Evolutionary conservation across 1,284 basidiomycete genomes (phyloP), one percentile per base, ranked within the genome.

Genomic region (Vanrija sp.): DNA sequence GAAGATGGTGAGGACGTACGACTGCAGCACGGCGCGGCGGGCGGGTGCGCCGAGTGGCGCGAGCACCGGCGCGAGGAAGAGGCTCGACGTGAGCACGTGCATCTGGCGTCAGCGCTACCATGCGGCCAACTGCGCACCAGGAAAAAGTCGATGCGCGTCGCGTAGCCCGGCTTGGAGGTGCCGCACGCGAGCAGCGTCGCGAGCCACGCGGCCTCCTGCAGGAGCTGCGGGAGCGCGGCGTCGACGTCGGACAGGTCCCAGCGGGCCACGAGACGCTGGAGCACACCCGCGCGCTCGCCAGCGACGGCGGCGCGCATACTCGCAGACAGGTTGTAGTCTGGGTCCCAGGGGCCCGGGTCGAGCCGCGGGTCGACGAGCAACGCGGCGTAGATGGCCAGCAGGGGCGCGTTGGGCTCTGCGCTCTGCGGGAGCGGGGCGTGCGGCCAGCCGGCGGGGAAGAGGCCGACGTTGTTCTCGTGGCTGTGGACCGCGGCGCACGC

Each of bases 141-240:
- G 10, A 86, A 85, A 76, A 87, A 87, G 68, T 87, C 86, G 29
- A 86, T 73, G 12, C 84, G 78, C 2, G 81, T 79, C 57, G 80
- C 78, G 45, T 79, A 73, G 0, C 81, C 83, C 43, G 71, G 76
- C 53, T 78, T 78, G 10, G 83, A 80, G 0, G 83, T 82, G 0
- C 79, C 82, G 38, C 80, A 81, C 28, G 83, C 73, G 12, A 86
- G 75, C 3, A 86, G 78, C 1, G 83, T 81, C 7, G 77, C 73
- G 12, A 78, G 64, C 75, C 82, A 83, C 25, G 83, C 73, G 26
- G 83, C 60, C 66, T 87, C 85, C 60, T 85, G 80, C 18, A 81
- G 64, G 45, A 81, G 81, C 29, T 66, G 65, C 15, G 78, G 76
- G 45, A 84, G 65, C 0, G 65, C 65, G 23, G 39, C 38, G 38